Evolutionary conservation across 169 alveolate species (phyloP).

Genomic region (Sarcocystis neurona): DNA sequence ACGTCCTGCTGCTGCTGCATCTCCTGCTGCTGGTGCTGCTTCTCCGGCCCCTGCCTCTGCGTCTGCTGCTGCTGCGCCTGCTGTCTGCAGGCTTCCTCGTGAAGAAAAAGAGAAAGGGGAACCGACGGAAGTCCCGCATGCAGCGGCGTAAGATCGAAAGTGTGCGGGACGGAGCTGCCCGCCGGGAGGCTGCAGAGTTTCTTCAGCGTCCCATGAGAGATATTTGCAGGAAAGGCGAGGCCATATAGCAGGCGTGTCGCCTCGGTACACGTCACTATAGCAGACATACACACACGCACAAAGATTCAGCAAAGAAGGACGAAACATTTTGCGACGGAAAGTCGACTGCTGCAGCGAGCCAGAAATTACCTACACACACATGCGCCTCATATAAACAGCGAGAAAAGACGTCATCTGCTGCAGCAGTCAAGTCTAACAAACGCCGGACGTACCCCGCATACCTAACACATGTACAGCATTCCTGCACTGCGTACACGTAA

Average conservation of each 20-base stretch:
- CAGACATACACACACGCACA: background rate
- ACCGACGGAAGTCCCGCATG: conserved; percentile 1
- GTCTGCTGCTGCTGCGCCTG: too few species aligned
- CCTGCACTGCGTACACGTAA: too few species aligned
- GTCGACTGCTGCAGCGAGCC: too few species aligned
- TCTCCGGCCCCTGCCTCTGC: too few species aligned
- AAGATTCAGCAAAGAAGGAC: background rate
- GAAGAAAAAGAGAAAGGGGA: conserved; percentile 43
- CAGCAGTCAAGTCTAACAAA: too few species aligned
- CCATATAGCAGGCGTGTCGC: conserved; percentile 43
- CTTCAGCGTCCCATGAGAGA: conserved; percentile 16
- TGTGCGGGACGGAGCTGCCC: conserved; percentile 38
- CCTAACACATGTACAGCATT: too few species aligned
- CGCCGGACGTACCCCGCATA: too few species aligned
- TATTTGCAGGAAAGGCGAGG: conserved; percentile 32
- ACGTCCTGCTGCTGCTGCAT: too few species aligned
- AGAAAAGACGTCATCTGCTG: background rate
- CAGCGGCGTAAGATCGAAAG: conserved; percentile 47
- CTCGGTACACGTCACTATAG: conserved; percentile 63
- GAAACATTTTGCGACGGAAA: conserved; percentile 6
- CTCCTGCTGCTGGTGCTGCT: too few species aligned
- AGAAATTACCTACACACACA: background rate
- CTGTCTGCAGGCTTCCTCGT: too few species aligned
- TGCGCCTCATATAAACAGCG: background rate
- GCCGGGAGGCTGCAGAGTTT: conserved; percentile 44